Base-by-base conservation (phyloP, 257 asterid species). In the Nicotiana noctiflora region DNA sequence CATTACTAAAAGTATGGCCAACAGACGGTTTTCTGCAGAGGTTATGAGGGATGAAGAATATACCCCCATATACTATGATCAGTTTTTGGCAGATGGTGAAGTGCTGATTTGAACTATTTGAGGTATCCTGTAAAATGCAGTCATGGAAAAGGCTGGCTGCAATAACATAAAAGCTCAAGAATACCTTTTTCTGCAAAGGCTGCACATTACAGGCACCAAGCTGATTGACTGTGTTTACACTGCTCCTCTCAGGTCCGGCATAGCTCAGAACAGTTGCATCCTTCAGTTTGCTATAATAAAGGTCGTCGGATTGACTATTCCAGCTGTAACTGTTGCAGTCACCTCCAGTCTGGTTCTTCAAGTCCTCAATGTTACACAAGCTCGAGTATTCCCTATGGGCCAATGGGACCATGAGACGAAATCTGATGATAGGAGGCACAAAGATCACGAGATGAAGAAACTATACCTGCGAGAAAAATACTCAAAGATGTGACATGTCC, bases 141-240 rank as follows among this genome's bases (percentile, higher is more conserved):
- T 68, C 88, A 59, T 49, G 85, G 52, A 46, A 56, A 82, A 17
- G 83, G 81, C 19, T 75, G 83, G 83, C 88, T 82, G 11, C 88
- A 81, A 56, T 81, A 65, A 37, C 80, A 75, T 83, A 81, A 84
- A n/a, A 81, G 57, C 65, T 66, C 86, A 49, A 87, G 93, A 88
- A 66, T 76, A 83, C 91, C 95, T 34, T 88, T 88, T 81, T 86
- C 98, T 8, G 93, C 92, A 4, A 97, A 92, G 79, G 90, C 86
- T 75, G 77, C 89, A 23, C 88, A 84, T 81, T 85, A 82, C 77
- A 82, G 89, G 57, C 82, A 80, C 80, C 94, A 82, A 13, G 80
- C 49, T 79, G 87, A 86, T 89, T 88, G 90, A 79, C 75, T 90
- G 57, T 91, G 96, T 86, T 77, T 80, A 84, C 89, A 75, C 59